Conservation (phyloP, 352 stramenopile genomes). For the Phytophthora pisi region DNA sequence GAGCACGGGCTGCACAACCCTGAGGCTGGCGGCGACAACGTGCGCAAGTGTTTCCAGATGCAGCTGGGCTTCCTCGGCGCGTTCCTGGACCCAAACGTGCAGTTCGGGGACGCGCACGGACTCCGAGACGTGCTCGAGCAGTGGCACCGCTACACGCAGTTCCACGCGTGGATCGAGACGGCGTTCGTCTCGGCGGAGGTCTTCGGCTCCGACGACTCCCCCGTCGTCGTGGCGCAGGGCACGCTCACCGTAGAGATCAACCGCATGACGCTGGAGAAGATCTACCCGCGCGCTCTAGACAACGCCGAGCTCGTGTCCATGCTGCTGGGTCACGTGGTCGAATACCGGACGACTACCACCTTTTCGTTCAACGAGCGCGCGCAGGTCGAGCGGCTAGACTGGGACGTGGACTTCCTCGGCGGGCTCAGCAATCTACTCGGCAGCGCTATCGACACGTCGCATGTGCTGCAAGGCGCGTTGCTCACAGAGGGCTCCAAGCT, state of each 20-base stretch:
- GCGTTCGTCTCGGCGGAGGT: constrained; percentile 47
- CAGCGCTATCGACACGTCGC: constrained; percentile 29
- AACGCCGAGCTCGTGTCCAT: constrained; percentile 42
- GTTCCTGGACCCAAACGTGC: constrained; percentile 51
- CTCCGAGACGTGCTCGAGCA: constrained; percentile 59
- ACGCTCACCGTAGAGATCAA: constrained; percentile 39
- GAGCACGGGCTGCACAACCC: constrained; percentile 57
- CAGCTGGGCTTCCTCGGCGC: constrained; percentile 56
- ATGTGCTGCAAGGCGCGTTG: constrained; percentile 31
- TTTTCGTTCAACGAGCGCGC: constrained; percentile 54
- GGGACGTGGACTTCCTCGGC: constrained; percentile 49
- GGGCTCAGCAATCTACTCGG: constrained; percentile 44
- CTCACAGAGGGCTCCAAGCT: constrained; percentile 38
- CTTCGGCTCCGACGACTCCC: constrained; percentile 49
- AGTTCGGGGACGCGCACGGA: constrained; percentile 41
- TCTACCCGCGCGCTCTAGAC: constrained; percentile 54
- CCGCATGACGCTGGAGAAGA: constrained; percentile 43
- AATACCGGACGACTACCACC: constrained; percentile 43
- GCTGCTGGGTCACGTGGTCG: constrained; percentile 42
- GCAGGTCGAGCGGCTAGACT: constrained; percentile 47
- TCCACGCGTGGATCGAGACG: constrained; percentile 54
- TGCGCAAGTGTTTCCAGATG: constrained; percentile 58
- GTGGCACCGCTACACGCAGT: constrained; percentile 63
- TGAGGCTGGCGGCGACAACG: constrained; percentile 42
- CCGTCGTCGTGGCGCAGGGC: constrained; percentile 61